phyloP scores from a whole-genome alignment of 1,284 basidiomycete genomes.

The Puccinia horiana region DNA sequence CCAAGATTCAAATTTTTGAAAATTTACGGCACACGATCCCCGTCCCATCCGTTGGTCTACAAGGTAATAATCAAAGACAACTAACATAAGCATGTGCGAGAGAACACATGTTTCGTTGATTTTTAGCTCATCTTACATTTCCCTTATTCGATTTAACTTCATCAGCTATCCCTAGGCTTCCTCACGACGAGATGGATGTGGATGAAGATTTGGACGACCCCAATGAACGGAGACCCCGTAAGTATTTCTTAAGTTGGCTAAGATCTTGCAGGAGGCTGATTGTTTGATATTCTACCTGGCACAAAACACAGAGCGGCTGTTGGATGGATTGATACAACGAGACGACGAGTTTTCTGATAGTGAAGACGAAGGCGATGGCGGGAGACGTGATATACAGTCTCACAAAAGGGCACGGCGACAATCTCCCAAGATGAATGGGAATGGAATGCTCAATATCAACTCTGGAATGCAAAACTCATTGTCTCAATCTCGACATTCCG shows the following conservation, averaged over 20 bases:
- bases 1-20: constrained; percentile 88
- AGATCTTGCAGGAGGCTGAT: not conserved
- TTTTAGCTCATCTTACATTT: not conserved
- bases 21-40: constrained; percentile 79
- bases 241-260: constrained; percentile 50
- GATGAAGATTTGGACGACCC: constrained; percentile 70
- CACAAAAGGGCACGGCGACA: constrained; percentile 50
- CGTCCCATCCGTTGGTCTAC: constrained; percentile 86
- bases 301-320: constrained; percentile 60
- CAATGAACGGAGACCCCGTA: constrained; percentile 65
- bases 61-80: constrained; percentile 65
- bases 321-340: constrained; percentile 64
- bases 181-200: constrained; percentile 64
- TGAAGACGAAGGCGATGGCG: constrained; percentile 75
- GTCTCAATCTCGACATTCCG: constrained; percentile 15
- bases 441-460: constrained; percentile 19
- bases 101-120: not conserved
- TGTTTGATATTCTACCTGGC: not conserved
- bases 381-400: constrained; percentile 64
- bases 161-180: constrained; percentile 50
- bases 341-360: constrained; percentile 67
- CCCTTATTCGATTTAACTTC: not conserved
- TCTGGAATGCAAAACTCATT: constrained; percentile 10
- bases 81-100: not conserved
- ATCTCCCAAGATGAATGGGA: constrained; percentile 19